These are phyloP conservation scores for Pseudohalonectria lignicola DNA, from an alignment of 2,329 filamentous ascomycete species.

Conservation along the genomic window DNA sequence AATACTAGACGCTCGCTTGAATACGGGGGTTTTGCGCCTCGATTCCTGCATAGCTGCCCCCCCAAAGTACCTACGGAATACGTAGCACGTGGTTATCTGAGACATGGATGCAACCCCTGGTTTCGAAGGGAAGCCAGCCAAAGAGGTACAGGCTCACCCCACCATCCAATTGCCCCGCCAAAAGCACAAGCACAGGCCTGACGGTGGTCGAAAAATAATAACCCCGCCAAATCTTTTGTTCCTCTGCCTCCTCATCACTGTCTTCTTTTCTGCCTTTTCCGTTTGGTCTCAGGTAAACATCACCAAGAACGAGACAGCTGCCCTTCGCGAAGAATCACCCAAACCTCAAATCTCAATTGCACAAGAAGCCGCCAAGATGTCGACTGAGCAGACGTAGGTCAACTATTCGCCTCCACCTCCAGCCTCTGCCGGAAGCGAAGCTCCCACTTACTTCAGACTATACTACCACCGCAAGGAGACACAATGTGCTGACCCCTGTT, in stretches of 20 bases:
- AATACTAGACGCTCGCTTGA: no score
- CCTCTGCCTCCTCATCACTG: conserved; percentile 20
- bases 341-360: neutral
- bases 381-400: conserved; percentile 79
- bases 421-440: no score
- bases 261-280: conserved; percentile 3
- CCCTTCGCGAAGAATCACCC: no score
- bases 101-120: neutral
- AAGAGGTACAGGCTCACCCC: neutral
- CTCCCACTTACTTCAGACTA: no score
- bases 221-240: conserved; percentile 24
- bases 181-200: neutral
- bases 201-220: conserved; percentile 18
- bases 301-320: no score
- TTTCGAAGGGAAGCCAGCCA: neutral
- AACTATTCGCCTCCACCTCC: neutral
- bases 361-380: conserved; percentile 44
- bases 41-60: no score
- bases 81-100: no score
- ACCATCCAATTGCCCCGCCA: neutral
- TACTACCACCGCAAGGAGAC: no score
- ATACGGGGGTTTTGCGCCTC: no score
- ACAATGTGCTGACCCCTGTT: no score
- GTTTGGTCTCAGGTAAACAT: conserved; percentile 1
- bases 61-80: no score